Evolutionary conservation across 2,329 filamentous ascomycete species (phyloP).

Genomic region (Epichloe sylvatica): DNA sequence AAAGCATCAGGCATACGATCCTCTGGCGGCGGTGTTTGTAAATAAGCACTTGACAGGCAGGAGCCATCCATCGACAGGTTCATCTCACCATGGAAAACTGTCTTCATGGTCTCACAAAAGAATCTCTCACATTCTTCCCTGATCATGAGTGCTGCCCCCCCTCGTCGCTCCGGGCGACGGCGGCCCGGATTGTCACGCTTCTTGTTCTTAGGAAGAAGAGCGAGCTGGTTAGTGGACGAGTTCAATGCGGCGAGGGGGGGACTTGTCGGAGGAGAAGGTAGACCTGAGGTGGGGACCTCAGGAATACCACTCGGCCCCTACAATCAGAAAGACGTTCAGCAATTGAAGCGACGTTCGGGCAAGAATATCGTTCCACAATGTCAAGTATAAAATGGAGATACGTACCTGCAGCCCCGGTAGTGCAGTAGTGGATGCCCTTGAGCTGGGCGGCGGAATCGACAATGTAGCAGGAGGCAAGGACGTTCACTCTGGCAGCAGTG

Average conservation of each 20-base stretch:
- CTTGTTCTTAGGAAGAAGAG: conserved; percentile 44
- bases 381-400: no score
- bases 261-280: conserved; percentile 74
- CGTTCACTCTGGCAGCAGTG: conserved; percentile 51
- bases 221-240: conserved; percentile 48
- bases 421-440: conserved; percentile 86
- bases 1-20: conserved; percentile 27
- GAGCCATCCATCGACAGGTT: conserved; percentile 62
- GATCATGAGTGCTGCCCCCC: conserved; percentile 92
- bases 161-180: conserved; percentile 41
- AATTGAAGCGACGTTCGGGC: background rate
- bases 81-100: conserved; percentile 95
- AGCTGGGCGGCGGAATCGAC: conserved; percentile 61
- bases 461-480: conserved; percentile 85
- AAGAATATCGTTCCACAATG: background rate
- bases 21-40: conserved; percentile 41
- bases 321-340: conserved; percentile 8
- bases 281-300: conserved; percentile 77
- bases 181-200: conserved; percentile 28
- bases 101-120: conserved; percentile 88
- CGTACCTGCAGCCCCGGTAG: conserved; percentile 69
- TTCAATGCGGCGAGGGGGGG: conserved; percentile 71
- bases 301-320: conserved; percentile 85
- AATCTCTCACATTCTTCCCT: conserved; percentile 99
- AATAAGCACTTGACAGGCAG: conserved; percentile 65